Base-by-base conservation (phyloP, 768 basidiomycete species). In the Amanita pseudoporphyria region DNA sequence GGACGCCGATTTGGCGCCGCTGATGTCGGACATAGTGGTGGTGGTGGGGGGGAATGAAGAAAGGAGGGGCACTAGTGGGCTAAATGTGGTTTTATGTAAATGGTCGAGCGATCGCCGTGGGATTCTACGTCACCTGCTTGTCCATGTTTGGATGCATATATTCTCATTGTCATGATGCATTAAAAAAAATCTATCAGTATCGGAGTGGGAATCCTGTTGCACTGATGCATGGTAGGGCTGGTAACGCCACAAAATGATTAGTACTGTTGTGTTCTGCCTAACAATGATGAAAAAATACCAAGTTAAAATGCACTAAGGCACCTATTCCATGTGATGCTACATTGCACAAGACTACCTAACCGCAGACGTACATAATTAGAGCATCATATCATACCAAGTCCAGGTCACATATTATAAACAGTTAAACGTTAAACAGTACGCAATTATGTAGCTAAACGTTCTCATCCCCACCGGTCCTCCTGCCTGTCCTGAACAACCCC, bases 1-100 rank as follows among this genome's bases (percentile, higher is more conserved):
- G 26, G 89, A 85, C 51, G 88, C 82, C 47, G 73, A 71, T 32
- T 63, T 63, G 3, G 84, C 75, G 12, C 70, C 38, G 6, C 51
- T 40, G 38, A 70, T 60, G 55, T 62, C 54, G 3, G 76, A 69
- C 73, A 72, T 75, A 31, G 13, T 18, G 14, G 3, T 30, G 42
- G 19, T 22, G 21, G 22, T 43, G 12, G 21, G 21, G n/a, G 9
- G 42, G 21, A 12, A 21, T 21, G 21, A 0, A 5, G 22, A 37
- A 24, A 38, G 46, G 30, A 47, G 16, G 16, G 44, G 33, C 42
- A 12, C 5, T 18, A 13, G 14, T 10, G 1, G 28, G 10, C 3
- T 9, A 28, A 32, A 45, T n/a, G 13, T 5, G 18, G 14, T 4
- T 28, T 36, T 36, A 13, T 37, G 24, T 47, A 16, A 28, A 37